These are phyloP conservation scores for Tylopilus felleus DNA, from an alignment of 768 basidiomycete genomes.

Conservation along the genomic window DNA sequence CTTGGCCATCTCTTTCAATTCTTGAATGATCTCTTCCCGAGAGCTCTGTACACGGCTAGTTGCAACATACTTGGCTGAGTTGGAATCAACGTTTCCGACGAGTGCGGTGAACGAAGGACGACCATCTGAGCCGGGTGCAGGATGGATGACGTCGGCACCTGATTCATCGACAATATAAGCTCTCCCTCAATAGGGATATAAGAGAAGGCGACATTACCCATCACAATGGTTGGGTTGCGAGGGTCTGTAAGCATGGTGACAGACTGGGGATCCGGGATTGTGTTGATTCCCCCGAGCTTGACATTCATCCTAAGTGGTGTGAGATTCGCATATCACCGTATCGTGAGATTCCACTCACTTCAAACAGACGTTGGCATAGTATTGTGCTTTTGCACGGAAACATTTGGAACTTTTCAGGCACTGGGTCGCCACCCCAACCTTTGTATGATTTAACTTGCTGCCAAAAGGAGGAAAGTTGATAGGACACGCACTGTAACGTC, in stretches of 20 bases:
- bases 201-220: slow-evolving; percentile 46
- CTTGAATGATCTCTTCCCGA: slow-evolving; percentile 74
- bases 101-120: slow-evolving; percentile 79
- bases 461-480: neutral
- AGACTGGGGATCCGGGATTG: slow-evolving; percentile 65
- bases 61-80: slow-evolving; percentile 66
- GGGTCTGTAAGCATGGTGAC: slow-evolving; percentile 66
- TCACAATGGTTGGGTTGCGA: slow-evolving; percentile 71
- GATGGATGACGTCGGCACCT: slow-evolving; percentile 85
- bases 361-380: slow-evolving; percentile 76
- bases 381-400: slow-evolving; percentile 65
- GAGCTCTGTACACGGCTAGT: slow-evolving; percentile 64
- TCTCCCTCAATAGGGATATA: neutral
- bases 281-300: slow-evolving; percentile 81
- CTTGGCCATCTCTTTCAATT: slow-evolving; percentile 61
- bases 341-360: slow-evolving; percentile 52
- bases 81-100: slow-evolving; percentile 76
- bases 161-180: slow-evolving; percentile 1
- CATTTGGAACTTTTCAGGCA: slow-evolving; percentile 71
- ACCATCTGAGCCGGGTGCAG: slow-evolving; percentile 73
- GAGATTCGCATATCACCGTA: neutral
- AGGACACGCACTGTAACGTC: slow-evolving; percentile 49
- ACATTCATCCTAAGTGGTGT: slow-evolving; percentile 62
- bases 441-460: slow-evolving; percentile 3
- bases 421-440: slow-evolving; percentile 77